Evolutionary conservation across 1,284 basidiomycete genomes (phyloP), one percentile per base, ranked within the genome.

Genomic region (Fomitopsis schrenkii): DNA sequence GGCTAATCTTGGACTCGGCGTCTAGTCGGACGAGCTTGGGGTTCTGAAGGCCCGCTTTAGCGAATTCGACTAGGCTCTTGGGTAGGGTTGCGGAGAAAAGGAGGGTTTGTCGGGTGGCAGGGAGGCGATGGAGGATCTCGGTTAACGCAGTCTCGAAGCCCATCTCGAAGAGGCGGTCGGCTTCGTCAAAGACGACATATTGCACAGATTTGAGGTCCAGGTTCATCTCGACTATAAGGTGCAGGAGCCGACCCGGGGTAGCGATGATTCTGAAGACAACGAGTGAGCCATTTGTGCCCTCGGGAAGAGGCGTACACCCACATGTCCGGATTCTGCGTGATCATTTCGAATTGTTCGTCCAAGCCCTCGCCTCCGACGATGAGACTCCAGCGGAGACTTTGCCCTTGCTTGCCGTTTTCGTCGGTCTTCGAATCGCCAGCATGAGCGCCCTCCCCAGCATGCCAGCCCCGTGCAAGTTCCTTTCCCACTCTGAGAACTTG

Each of bases 101-200:
- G 36, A 97, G 83, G 2, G 95, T 97, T 76, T 99, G 97, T 26
- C 97, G 86, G 4, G 86, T 85, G 0, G 88, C 68, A 14, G 97
- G 95, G 40, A 99, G 86, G 33, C 95, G 91, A 67, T 90, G 83
- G 3, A 98, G 79, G 67, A 98, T 95, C 75, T 98, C 97, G 61
- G 89, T 90, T 36, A 99, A 81, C 56, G 97, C 94, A 3, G 90
- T 87, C 68, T 94, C 93, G 73, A 99, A 99, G 15, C 97, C 97
- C 90, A 98, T 95, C 72, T 99, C 97, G 73, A 99, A 99, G 14
- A 98, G 84, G 40, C 95, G 88, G 75, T 99, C 97, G 0, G 97
- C 97, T 77, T 99, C 97, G 73, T 99, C 97, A 69, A 99, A 99
- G 19, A 99, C 93, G 60, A 97, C 88, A 65, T 95, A 95, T 74